Conservation (phyloP, 2,329 filamentous ascomycete genomes). For the Stemphylium lycopersici region DNA sequence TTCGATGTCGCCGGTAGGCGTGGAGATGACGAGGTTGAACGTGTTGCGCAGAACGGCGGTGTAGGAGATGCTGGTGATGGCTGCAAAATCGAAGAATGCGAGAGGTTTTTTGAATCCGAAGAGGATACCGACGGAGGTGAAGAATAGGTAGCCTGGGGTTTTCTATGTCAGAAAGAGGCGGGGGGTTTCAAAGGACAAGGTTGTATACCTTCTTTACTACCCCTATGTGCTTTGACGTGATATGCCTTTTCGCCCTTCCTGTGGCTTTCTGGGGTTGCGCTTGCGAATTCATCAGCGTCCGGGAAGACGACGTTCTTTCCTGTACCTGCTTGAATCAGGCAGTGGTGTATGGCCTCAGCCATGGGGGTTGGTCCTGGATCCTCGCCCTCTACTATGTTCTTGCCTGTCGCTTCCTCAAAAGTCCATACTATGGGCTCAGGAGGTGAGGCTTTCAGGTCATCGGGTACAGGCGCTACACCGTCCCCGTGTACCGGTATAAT, state of each 20-base stretch:
- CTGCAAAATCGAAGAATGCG: conserved; percentile 65
- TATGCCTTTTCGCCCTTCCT: conserved; percentile 68
- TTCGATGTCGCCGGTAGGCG: conserved; percentile 62
- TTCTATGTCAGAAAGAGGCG: conserved; percentile 17
- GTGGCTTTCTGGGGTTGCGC: conserved; percentile 65
- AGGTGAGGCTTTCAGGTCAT: conserved; percentile 45
- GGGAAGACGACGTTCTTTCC: conserved; percentile 60
- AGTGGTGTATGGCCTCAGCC: conserved; percentile 52
- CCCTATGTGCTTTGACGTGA: conserved; percentile 68
- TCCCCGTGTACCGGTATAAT: conserved; percentile 61
- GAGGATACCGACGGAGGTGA: conserved; percentile 65
- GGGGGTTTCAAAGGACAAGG: not conserved
- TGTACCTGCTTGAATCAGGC: conserved; percentile 51
- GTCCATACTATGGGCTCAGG: conserved; percentile 67
- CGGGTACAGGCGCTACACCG: conserved; percentile 54
- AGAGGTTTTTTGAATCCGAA: conserved; percentile 72
- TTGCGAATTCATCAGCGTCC: conserved; percentile 63
- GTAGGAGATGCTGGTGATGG: conserved; percentile 66
- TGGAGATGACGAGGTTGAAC: conserved; percentile 67
- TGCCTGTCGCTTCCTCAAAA: conserved; percentile 59
- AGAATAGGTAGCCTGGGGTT: conserved; percentile 66
- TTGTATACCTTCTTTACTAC: conserved; percentile 66
- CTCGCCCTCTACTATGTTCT: conserved; percentile 52
- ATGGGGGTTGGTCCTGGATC: conserved; percentile 52
- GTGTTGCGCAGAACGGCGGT: conserved; percentile 69